phyloP scores from a whole-genome alignment of 2,329 filamentous ascomycete genomes.

The Microdochium trichocladiopsis region DNA sequence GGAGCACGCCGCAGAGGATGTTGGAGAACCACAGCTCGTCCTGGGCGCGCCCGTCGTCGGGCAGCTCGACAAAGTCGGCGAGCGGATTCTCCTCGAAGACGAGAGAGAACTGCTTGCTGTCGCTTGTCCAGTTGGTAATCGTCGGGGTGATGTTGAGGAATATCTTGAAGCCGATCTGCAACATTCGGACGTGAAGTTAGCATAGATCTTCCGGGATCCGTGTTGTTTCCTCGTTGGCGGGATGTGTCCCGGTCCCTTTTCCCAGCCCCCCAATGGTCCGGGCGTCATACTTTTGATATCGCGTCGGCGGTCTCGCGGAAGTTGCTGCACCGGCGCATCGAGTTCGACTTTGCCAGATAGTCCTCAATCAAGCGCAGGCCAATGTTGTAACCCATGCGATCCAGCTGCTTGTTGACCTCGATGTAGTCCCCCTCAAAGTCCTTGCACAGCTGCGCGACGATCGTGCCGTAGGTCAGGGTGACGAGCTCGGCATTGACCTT shows the following conservation, averaged over 20 bases:
- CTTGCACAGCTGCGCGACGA: conserved; percentile 92
- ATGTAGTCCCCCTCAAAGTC: conserved; percentile 92
- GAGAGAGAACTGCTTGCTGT: conserved; percentile 93
- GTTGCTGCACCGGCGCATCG: conserved; percentile 80
- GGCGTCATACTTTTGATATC: conserved; percentile 69
- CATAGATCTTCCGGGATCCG: too few species aligned
- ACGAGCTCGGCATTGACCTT: conserved; percentile 98
- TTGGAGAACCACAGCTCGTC: conserved; percentile 99
- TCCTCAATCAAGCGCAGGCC: conserved; percentile 93
- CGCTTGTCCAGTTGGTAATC: conserved; percentile 91
- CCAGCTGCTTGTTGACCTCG: conserved; percentile 95
- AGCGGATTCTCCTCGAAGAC: conserved; percentile 96
- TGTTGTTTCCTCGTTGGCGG: neutral
- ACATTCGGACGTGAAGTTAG: too few species aligned
- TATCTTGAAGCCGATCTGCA: conserved; percentile 93
- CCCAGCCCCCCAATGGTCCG: too few species aligned
- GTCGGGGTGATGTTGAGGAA: conserved; percentile 95
- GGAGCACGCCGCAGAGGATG: conserved; percentile 86
- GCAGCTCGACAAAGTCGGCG: conserved; percentile 94
- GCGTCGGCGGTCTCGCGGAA: conserved; percentile 96
- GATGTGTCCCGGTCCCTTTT: too few species aligned
- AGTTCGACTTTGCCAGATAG: conserved; percentile 92
- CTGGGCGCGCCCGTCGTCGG: conserved; percentile 90
- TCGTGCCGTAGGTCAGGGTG: conserved; percentile 94
- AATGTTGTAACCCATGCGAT: conserved; percentile 99